Evolutionary conservation across 1,284 basidiomycete species (phyloP), one percentile per base, ranked within the genome.

Genomic region (Laetiporus sulphureus): DNA sequence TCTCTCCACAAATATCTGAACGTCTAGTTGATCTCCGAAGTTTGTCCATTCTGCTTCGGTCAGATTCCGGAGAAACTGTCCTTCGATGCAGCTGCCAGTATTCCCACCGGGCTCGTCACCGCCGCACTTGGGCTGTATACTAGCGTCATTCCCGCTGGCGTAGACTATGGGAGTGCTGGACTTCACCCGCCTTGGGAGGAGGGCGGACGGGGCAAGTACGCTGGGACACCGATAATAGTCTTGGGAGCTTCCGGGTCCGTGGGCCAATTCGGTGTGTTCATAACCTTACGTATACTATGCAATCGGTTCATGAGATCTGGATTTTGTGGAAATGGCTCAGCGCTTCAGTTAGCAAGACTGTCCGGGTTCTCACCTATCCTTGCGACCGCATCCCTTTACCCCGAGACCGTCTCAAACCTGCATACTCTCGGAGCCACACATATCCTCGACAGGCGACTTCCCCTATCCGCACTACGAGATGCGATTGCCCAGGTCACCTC

Each of bases 331-430:
- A 11, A 11, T 10, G 8, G 8, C 21, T 12, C 18, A 77, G 76
- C 59, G 1, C 66, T 81, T 36, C 79, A 81, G 53, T 53, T 81
- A 11, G 73, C 73, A 3, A 71, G 63, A 47, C 49, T 72, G 20
- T 69, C 72, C 0, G 77, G 75, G 1, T 76, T 76, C 62, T 66
- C 63, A 3, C 71, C 68, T 0, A 74, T 79, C 45, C 70, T 80
- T 38, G 60, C 73, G 5, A 76, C 72, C 2, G 67, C 77, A 1
- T 77, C 73, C 5, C 50, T 53, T 11, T 65, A 64, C 46, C n/a
- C n/a, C n/a, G n/a, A n/a, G n/a, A 68, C 78, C 47, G 48, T 56
- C 18, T 59, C 56, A 0, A 53, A 56, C 32, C 66, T 82, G 44
- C 71, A 69, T 49, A 58, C 63, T 0, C 60, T 76, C 19, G 79